Conservation (phyloP, 306 rosid genomes). For the Prunus padus region DNA sequence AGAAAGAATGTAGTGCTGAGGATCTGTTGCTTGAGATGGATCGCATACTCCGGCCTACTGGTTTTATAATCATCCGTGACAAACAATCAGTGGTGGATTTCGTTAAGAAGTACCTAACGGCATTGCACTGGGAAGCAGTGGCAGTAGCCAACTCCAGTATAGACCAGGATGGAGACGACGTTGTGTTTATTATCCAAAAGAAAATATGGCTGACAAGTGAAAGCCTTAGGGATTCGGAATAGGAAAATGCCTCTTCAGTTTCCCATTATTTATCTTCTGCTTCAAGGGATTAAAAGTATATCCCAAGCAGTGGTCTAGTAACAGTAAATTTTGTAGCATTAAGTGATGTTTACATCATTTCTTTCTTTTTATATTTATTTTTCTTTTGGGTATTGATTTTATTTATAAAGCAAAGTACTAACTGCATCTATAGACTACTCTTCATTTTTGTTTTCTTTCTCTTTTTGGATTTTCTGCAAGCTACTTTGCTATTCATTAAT, state of each 20-base stretch:
- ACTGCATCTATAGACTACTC: conserved; percentile 45
- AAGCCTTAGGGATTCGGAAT: conserved; percentile 66
- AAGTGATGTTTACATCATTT: conserved; percentile 26
- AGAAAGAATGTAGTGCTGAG: conserved; percentile 68
- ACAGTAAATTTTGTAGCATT: conserved; percentile 48
- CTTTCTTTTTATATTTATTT: conserved; percentile 18
- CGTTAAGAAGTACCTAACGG: conserved; percentile 58
- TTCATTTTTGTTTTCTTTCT: conserved; percentile 17
- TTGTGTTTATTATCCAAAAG: conserved; percentile 73
- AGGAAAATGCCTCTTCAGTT: conserved; percentile 30
- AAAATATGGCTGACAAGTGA: conserved; percentile 75
- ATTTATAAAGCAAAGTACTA: conserved; percentile 35
- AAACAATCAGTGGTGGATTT: conserved; percentile 67
- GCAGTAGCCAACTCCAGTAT: conserved; percentile 51
- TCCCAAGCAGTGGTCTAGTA: conserved; percentile 41
- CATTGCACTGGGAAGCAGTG: conserved; percentile 93
- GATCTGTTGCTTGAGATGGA: conserved; percentile 91
- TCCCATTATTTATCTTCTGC: conserved; percentile 32
- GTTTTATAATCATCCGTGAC: conserved; percentile 69
- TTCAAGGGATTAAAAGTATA: conserved; percentile 43
- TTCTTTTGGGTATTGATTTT: conserved; percentile 30
- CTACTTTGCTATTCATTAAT: conserved; percentile 22
- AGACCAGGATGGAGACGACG: conserved; percentile 55
- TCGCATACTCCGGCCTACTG: conserved; percentile 80
- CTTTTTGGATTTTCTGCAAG: conserved; percentile 43